A percentile compares a stretch with the other conserved stretches of the same genome.
These are phyloP conservation scores for Cajanus cajan DNA, from an alignment of 306 rosid species.

Conservation along the genomic window DNA sequence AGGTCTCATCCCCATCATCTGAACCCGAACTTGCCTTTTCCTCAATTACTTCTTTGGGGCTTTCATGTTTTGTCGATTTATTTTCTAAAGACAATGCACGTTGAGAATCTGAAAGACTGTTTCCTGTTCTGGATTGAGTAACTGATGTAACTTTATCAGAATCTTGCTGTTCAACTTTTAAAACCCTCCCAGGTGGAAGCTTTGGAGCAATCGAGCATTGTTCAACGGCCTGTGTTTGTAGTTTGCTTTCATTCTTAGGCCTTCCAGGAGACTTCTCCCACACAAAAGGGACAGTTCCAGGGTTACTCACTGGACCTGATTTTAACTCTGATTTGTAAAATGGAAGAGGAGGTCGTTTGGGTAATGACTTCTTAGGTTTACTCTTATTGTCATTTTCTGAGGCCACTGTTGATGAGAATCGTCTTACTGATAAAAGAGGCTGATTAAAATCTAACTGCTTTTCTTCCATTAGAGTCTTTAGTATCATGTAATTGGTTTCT, in stretches of 20 bases:
- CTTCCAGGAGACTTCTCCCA: constrained; percentile 86
- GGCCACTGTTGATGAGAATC: constrained; percentile 48
- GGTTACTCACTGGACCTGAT: constrained; percentile 83
- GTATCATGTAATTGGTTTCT: constrained; percentile 41
- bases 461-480: constrained; percentile 69
- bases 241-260: constrained; percentile 65
- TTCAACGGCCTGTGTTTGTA: constrained; percentile 22
- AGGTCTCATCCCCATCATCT: constrained; percentile 67
- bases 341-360: constrained; percentile 63
- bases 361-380: constrained; percentile 44
- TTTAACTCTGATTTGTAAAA: constrained; percentile 75
- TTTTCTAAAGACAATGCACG: constrained; percentile 38
- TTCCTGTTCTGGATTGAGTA: constrained; percentile 38
- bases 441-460: constrained; percentile 80
- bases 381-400: constrained; percentile 46
- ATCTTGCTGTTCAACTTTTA: constrained; percentile 47
- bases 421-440: constrained; percentile 83
- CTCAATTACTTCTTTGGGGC: constrained; percentile 29
- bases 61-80: constrained; percentile 35
- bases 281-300: constrained; percentile 85
- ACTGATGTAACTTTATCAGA: constrained; percentile 32
- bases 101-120: constrained; percentile 31
- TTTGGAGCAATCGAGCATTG: constrained; percentile 51
- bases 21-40: constrained; percentile 44
- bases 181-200: constrained; percentile 80